Percentiles rank a stretch among this genome's conserved stretches.
Evolutionary conservation across 805 yeast species (phyloP).

Genomic region (Candida silvicultrix): DNA sequence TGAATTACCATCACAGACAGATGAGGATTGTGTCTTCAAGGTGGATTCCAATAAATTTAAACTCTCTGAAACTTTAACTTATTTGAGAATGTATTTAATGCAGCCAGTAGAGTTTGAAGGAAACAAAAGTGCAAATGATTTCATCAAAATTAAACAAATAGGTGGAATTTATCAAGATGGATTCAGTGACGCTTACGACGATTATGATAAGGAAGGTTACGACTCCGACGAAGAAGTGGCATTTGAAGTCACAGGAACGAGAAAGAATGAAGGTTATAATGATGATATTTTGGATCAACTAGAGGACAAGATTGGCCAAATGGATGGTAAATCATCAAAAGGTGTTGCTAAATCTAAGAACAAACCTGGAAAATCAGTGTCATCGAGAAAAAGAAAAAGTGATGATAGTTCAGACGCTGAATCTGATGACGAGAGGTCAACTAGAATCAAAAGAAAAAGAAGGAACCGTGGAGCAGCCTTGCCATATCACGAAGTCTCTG

Average conservation of each 20-base stretch:
- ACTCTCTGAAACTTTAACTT: slow-evolving; percentile 29
- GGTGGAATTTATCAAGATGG: slow-evolving; percentile 7
- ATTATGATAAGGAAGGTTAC: slow-evolving; percentile 30
- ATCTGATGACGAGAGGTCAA: slow-evolving; percentile 2
- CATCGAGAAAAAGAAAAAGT: slow-evolving; percentile 7
- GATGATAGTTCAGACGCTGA: slow-evolving; percentile 6
- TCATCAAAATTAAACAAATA: slow-evolving; percentile 13
- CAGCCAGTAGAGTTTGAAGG: slow-evolving; percentile 30
- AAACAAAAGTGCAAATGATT: slow-evolving; percentile 29
- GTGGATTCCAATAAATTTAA: slow-evolving; percentile 22
- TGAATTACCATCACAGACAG: slow-evolving; percentile 32
- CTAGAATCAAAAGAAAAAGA: slow-evolving; percentile 7
- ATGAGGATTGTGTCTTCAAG: slow-evolving; percentile 35
- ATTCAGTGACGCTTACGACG: slow-evolving; percentile 31
- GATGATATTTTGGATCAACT: slow-evolving; percentile 15
- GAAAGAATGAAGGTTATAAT: slow-evolving; percentile 8
- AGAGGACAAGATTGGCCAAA: slow-evolving; percentile 10
- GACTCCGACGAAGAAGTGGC: slow-evolving; percentile 37
- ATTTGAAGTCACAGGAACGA: slow-evolving; percentile 23
- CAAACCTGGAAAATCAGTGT: slow-evolving; percentile 2
- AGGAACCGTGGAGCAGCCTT: slow-evolving; percentile 8
- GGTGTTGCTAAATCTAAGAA: slow-evolving; percentile 20
- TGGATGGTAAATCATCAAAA: slow-evolving; percentile 3
- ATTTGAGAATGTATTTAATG: slow-evolving; percentile 35
- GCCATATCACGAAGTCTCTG: slow-evolving; percentile 27